These are phyloP conservation scores for Rubia balearica DNA, from an alignment of 305 asterid genomes.

Conservation along the genomic window DNA sequence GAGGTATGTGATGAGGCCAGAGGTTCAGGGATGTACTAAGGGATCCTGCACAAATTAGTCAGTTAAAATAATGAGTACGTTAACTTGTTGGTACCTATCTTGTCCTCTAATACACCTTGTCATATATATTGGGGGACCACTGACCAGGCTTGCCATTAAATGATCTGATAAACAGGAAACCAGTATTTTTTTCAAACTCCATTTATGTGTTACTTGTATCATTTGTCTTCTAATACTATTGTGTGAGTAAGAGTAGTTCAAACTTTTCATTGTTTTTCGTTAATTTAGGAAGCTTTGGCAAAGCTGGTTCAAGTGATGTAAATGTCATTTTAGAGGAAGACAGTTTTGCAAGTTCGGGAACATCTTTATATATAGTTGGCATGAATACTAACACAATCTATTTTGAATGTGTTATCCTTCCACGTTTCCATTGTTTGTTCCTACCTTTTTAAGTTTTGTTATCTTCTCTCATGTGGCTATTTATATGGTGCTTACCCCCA, in stretches of 20 bases:
- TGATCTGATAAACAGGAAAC: no score
- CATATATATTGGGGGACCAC: neutral
- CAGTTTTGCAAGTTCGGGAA: neutral
- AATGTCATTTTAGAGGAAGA: neutral
- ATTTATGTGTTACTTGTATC: no score
- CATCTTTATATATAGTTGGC: neutral
- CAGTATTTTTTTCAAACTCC: no score
- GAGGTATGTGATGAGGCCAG: neutral
- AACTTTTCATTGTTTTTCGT: neutral
- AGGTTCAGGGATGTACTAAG: neutral
- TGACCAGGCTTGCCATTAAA: neutral
- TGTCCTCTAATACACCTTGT: neutral
- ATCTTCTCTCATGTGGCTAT: neutral
- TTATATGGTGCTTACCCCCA: neutral
- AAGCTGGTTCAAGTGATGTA: neutral
- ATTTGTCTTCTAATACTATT: no score
- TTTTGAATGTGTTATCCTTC: constrained; percentile 4
- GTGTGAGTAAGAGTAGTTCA: neutral
- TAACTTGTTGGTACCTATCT: neutral
- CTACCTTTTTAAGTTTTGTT: no score
- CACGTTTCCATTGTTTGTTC: neutral
- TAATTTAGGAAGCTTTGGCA: neutral
- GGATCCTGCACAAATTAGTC: neutral
- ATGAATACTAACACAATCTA: neutral
- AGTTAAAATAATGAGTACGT: neutral